Evolutionary conservation across 805 yeast species (phyloP), one percentile per base, ranked within the genome.

Genomic region (Cyberlindnera suaveolens): DNA sequence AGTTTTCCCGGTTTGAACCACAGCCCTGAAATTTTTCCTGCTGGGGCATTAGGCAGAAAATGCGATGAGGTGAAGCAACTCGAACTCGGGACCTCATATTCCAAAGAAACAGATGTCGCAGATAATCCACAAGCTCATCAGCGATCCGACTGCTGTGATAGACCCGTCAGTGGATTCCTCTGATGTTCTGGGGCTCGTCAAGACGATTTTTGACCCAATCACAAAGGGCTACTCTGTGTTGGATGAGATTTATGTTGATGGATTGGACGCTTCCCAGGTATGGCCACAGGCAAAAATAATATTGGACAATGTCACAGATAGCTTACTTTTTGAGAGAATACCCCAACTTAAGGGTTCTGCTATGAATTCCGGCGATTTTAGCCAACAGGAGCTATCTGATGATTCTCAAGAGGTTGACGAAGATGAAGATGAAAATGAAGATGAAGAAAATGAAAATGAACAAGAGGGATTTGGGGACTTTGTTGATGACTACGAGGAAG

Each of bases 261-360:
- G 96, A 1, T 68, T 91, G 42, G 96, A 86, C 61, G 81, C 96
- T 19, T 75, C 83, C 33, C 98, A 91, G 60, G 89, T 93, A 0
- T 91, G 91, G 88, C 95, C 91, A 43, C 98, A 91, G 64, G 82
- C 86, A 2, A 87, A 85, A 62, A 74, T 91, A 66, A 82, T 91
- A 16, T 67, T 88, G 32, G 96, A 89, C 45, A 83, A 82, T 7
- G 83, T 84, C 11, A 79, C 82, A 23, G 88, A 82, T 38, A 70
- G 72, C 35, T 63, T 88, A 31, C 58, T 85, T 58, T 72, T 70
- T 43, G 76, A 71, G 16, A 72, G 72, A 41, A 74, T 87, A 36
- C 80, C 80, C 2, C 68, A 65, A 31, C 56, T 82, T 45, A 74
- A 67, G 49, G 59, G 48, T 4, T 60, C 52, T 3, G 29, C 20